Evolutionary conservation across 805 yeast species (phyloP).

Genomic region (Ogataea nonfermentans): DNA sequence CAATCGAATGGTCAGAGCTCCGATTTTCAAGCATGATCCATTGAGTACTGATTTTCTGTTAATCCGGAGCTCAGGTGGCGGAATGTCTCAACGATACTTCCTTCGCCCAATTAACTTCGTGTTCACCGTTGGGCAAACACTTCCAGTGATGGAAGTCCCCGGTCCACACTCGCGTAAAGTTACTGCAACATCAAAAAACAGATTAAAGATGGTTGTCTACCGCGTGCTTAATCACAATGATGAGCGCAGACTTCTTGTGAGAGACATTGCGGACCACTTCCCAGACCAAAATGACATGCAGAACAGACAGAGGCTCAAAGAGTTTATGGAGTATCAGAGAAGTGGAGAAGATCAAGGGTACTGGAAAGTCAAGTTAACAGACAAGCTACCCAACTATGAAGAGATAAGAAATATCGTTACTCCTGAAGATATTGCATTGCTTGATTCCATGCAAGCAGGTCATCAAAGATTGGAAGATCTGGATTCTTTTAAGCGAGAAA

Average conservation of each 20-base stretch:
- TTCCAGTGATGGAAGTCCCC: conserved; percentile 93
- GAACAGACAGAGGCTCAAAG: conserved; percentile 90
- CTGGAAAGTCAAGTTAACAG: conserved; percentile 82
- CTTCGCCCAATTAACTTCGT: conserved; percentile 66
- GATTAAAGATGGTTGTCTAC: conserved; percentile 90
- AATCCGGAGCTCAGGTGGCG: conserved; percentile 76
- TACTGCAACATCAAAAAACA: conserved; percentile 85
- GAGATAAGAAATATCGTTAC: conserved; percentile 77
- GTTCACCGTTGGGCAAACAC: conserved; percentile 87
- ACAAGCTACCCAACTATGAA: conserved; percentile 69
- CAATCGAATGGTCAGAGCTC: conserved; percentile 90
- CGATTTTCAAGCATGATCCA: conserved; percentile 83
- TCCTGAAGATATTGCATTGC: conserved; percentile 85
- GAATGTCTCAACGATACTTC: conserved; percentile 62
- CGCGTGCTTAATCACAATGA: conserved; percentile 78
- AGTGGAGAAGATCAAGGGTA: conserved; percentile 91
- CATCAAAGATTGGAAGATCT: conserved; percentile 83
- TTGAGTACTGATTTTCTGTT: conserved; percentile 77
- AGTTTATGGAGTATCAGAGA: conserved; percentile 96
- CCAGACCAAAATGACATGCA: conserved; percentile 98
- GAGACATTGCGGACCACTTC: conserved; percentile 86
- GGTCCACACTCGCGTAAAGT: conserved; percentile 97
- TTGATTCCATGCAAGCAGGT: conserved; percentile 94
- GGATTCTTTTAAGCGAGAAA: conserved; percentile 48
- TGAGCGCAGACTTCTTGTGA: conserved; percentile 72